phyloP scores from a whole-genome alignment of 148 eudicot genomes.

The Euryodendron excelsum region DNA sequence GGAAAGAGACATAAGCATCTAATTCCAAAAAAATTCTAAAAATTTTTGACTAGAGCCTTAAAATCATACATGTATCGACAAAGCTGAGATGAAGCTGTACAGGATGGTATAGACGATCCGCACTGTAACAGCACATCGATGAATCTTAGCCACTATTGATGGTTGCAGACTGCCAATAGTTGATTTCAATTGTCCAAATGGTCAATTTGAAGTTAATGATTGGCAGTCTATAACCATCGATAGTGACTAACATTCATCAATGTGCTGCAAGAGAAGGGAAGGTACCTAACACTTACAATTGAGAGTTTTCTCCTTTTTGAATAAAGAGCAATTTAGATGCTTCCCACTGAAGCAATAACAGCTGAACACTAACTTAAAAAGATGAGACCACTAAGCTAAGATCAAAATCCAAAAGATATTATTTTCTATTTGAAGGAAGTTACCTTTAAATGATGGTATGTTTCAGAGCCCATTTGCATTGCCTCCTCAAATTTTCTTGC shows the following conservation, averaged over 20 bases:
- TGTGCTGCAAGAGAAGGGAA: not conserved
- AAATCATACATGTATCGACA: not conserved
- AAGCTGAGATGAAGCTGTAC: conserved; percentile 3
- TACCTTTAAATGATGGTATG: conserved; percentile 90
- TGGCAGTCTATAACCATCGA: not conserved
- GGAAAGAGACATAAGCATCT: not conserved
- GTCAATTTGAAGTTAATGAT: not conserved
- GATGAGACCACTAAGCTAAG: conserved; percentile 2
- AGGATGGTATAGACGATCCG: conserved; percentile 6
- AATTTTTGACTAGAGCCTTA: not conserved
- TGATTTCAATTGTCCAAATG: too few relatives aligned
- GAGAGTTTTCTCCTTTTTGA: not conserved
- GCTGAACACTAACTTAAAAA: not conserved
- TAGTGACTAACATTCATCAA: not conserved
- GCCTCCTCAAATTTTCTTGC: conserved; percentile 87
- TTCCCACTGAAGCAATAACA: not conserved
- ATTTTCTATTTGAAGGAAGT: conserved; percentile 1
- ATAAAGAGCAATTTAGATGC: not conserved
- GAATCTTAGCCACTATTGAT: too few relatives aligned
- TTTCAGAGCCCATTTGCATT: conserved; percentile 85
- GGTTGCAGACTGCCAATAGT: too few relatives aligned
- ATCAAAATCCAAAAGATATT: not conserved
- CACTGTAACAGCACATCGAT: too few relatives aligned
- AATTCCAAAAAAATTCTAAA: not conserved
- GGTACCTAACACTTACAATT: not conserved